A percentile compares a stretch with the other conserved stretches of the same genome.
phyloP scores from a whole-genome alignment of 495 filamentous ascomycete species.

The Penicillium pancosmium region DNA sequence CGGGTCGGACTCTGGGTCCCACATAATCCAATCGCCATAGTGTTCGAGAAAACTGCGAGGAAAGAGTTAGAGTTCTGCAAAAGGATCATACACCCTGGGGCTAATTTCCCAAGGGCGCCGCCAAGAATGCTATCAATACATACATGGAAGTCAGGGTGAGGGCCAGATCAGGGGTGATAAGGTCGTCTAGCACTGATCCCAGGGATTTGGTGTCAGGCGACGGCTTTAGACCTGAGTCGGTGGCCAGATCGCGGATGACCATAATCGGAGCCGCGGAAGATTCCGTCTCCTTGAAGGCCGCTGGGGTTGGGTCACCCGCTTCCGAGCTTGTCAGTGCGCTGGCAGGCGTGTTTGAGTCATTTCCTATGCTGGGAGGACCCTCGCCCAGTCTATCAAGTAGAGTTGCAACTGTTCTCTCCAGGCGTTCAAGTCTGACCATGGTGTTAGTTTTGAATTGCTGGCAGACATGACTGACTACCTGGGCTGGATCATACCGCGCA shows the following conservation, averaged over 20 bases:
- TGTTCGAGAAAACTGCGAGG: constrained; percentile 27
- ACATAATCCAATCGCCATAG: constrained; percentile 49
- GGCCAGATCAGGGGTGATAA: constrained; percentile 26
- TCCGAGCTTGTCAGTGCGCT: constrained; percentile 20
- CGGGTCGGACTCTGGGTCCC: constrained; percentile 31
- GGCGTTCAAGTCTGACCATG: constrained; percentile 33
- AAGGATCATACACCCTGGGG: neutral
- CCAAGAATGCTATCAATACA: neutral
- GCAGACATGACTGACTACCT: neutral
- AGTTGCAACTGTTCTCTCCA: constrained; percentile 37
- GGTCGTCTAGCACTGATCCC: constrained; percentile 20
- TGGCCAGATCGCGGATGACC: constrained; percentile 40
- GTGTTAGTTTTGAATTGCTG: constrained; percentile 3
- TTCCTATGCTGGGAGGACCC: constrained; percentile 13
- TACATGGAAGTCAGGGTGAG: constrained; percentile 31
- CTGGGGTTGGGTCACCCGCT: constrained; percentile 7
- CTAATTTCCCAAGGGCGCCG: neutral
- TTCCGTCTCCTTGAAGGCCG: constrained; percentile 22
- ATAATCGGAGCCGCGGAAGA: constrained; percentile 37
- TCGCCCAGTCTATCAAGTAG: constrained; percentile 40
- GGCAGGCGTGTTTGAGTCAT: constrained; percentile 12
- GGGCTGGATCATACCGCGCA: constrained; percentile 20
- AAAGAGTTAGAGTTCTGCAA: neutral
- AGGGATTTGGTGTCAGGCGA: constrained; percentile 26
- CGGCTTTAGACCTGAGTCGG: constrained; percentile 28